A percentile compares a stretch with the other conserved stretches of the same genome.
These are phyloP conservation scores for Aquilaria sinensis DNA, from an alignment of 345 rosid species.

Conservation along the genomic window DNA sequence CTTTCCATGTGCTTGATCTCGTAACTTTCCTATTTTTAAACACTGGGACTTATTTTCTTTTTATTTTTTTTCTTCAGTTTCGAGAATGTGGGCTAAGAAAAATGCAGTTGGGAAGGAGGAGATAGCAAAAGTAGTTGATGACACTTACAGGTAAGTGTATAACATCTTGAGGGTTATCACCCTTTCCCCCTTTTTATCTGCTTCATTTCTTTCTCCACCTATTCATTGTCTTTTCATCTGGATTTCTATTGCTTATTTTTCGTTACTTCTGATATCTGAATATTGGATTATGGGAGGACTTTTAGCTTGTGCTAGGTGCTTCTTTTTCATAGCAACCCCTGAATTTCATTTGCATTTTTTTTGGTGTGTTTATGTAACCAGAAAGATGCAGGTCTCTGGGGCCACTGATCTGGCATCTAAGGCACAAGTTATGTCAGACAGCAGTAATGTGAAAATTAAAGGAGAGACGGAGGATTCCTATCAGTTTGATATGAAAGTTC, in stretches of 20 bases:
- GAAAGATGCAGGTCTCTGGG: constrained; percentile 92
- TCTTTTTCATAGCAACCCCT: constrained; percentile 12
- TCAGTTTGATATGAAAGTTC: constrained; percentile 56
- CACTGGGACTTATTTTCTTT: neutral
- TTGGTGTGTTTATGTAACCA: constrained; percentile 24
- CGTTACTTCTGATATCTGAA: neutral
- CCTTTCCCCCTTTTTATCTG: too few relatives aligned
- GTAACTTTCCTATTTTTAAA: too few relatives aligned
- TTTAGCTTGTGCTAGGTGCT: neutral
- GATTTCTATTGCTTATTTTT: neutral
- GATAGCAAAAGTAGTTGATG: constrained; percentile 85
- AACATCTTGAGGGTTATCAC: too few relatives aligned
- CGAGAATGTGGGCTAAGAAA: constrained; percentile 75
- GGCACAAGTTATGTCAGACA: constrained; percentile 59
- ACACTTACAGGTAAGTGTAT: constrained; percentile 62
- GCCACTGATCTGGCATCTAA: constrained; percentile 85
- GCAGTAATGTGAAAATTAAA: constrained; percentile 54
- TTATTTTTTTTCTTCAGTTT: constrained; percentile 33
- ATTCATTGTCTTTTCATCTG: neutral
- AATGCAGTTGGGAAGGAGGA: constrained; percentile 64
- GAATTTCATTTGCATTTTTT: neutral
- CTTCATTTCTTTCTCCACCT: too few relatives aligned
- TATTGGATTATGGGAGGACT: neutral
- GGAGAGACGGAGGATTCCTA: constrained; percentile 55
- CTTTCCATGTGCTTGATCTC: too few relatives aligned